These are phyloP conservation scores for Misopates orontium DNA, from an alignment of 257 asterid genomes.

Conservation along the genomic window DNA sequence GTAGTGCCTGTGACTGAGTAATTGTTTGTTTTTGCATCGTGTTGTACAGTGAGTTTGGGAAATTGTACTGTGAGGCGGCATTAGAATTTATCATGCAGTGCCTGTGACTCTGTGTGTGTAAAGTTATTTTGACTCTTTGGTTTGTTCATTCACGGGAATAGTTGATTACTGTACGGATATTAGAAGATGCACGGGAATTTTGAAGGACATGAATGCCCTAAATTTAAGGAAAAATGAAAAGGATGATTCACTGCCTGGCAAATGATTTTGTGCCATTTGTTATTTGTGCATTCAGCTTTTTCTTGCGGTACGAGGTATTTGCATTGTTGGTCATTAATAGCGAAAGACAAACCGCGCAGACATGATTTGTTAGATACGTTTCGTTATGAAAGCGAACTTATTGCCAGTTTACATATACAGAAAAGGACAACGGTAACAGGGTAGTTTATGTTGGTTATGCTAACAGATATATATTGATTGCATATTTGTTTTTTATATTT, in stretches of 20 bases:
- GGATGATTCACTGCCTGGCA: background rate
- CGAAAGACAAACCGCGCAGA: background rate
- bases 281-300: background rate
- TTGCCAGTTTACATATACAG: background rate
- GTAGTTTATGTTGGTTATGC: background rate
- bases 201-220: background rate
- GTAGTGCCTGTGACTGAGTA: background rate
- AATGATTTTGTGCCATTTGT: background rate
- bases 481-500: background rate
- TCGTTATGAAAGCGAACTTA: slow-evolving; percentile 6
- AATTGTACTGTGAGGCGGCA: slow-evolving; percentile 33
- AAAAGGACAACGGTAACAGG: background rate
- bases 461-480: background rate
- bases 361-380: too few relatives aligned
- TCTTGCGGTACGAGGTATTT: background rate
- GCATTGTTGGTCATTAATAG: background rate
- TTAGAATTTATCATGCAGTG: slow-evolving; percentile 28
- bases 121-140: slow-evolving; percentile 24
- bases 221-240: background rate
- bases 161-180: background rate
- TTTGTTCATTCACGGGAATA: slow-evolving; percentile 39
- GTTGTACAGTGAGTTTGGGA: slow-evolving; percentile 33
- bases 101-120: slow-evolving; percentile 30
- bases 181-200: background rate
- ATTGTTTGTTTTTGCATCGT: too few relatives aligned